A percentile compares a stretch with the other conserved stretches of the same genome.
phyloP scores from a whole-genome alignment of 1,139 yeast genomes.

The Nakaseomyces kungkrabaensis region DNA sequence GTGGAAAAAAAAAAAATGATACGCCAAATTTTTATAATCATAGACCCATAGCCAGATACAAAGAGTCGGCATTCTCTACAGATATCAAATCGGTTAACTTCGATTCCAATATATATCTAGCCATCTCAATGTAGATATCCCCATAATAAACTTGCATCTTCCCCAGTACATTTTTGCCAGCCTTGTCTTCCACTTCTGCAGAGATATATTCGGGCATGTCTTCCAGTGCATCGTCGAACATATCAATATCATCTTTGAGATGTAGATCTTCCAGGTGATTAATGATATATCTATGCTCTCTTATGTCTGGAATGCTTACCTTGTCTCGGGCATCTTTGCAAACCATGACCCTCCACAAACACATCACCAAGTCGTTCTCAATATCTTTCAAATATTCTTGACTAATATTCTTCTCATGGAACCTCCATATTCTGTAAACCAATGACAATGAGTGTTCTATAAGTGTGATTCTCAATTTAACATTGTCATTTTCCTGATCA shows the following conservation, averaged over 20 bases:
- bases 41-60: constrained; percentile 55
- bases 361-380: constrained; percentile 21
- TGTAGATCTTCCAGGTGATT: constrained; percentile 17
- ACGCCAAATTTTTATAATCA: constrained; percentile 14
- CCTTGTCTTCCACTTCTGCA: constrained; percentile 14
- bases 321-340: constrained; percentile 13
- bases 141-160: constrained; percentile 37
- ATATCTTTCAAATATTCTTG: constrained; percentile 16
- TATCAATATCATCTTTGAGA: constrained; percentile 13
- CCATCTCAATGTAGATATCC: constrained; percentile 53
- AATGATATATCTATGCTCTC: constrained; percentile 16
- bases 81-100: constrained; percentile 41
- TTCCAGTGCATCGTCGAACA: constrained; percentile 26
- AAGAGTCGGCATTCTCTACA: constrained; percentile 70
- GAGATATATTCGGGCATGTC: constrained; percentile 19
- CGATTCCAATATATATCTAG: constrained; percentile 57
- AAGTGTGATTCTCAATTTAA: constrained; percentile 12
- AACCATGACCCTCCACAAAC: constrained; percentile 25
- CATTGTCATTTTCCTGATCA: constrained; percentile 21
- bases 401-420: constrained; percentile 12
- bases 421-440: constrained; percentile 21
- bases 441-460: constrained; percentile 18
- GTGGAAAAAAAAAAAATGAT: neutral
- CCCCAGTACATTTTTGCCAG: constrained; percentile 11
- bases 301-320: constrained; percentile 9